Conservation (phyloP, 345 rosid genomes). For the Limnanthes douglasii region DNA sequence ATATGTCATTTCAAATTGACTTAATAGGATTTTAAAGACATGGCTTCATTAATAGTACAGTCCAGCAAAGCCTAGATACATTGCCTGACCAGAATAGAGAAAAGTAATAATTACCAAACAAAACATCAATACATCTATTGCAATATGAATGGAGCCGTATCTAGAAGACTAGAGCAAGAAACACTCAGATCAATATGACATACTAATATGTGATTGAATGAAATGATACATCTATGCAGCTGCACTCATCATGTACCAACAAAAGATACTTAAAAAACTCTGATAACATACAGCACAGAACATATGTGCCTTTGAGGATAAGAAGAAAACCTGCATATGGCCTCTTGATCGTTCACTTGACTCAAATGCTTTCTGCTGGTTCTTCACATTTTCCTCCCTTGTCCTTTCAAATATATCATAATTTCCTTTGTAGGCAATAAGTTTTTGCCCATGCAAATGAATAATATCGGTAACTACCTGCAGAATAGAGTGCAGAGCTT, state of each 20-base stretch:
- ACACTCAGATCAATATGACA: too few relatives aligned
- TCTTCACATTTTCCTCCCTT: conserved; percentile 71
- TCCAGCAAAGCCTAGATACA: not conserved
- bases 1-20: too few relatives aligned
- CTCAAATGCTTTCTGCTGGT: conserved; percentile 87
- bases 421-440: conserved; percentile 65
- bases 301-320: too few relatives aligned
- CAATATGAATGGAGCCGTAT: too few relatives aligned
- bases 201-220: too few relatives aligned
- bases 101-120: not conserved
- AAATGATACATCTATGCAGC: too few relatives aligned
- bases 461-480: conserved; percentile 98
- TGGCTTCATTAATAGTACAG: not conserved
- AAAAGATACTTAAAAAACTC: too few relatives aligned
- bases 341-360: conserved; percentile 66
- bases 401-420: conserved; percentile 89
- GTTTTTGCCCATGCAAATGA: conserved; percentile 77
- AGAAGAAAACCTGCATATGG: conserved; percentile 87
- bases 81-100: not conserved
- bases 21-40: too few relatives aligned
- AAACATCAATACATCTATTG: too few relatives aligned
- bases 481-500: conserved; percentile 5
- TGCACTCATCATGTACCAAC: too few relatives aligned
- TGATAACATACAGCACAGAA: too few relatives aligned
- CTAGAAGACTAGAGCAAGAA: too few relatives aligned